phyloP scores from a whole-genome alignment of 1,284 basidiomycete species.

The Cutaneotrichosporon cutaneum region DNA sequence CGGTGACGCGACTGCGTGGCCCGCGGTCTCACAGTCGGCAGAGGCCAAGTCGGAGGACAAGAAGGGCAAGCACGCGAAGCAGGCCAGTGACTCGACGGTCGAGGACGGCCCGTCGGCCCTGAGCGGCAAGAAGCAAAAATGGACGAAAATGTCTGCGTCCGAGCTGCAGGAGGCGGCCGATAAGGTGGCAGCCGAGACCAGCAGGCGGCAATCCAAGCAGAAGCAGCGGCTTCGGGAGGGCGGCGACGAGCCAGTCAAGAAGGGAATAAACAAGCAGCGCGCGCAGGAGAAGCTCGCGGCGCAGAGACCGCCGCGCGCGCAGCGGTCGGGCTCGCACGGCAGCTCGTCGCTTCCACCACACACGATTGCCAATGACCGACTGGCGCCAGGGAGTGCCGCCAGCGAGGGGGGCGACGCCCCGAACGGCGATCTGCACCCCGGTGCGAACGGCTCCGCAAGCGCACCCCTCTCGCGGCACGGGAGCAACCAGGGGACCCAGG shows the following conservation, averaged over 20 bases:
- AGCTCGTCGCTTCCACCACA: conserved; percentile 27
- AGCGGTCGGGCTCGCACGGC: conserved; percentile 21
- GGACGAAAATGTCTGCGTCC: conserved; percentile 51
- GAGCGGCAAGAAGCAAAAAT: conserved; percentile 48
- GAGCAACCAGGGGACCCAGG: conserved; percentile 20
- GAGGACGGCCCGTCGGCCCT: conserved; percentile 20
- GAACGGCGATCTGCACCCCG: conserved; percentile 1
- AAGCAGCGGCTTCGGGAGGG: conserved; percentile 23
- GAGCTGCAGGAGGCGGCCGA: conserved; percentile 53
- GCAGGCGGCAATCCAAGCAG: conserved; percentile 29
- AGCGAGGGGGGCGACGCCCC: background rate
- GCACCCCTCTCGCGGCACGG: conserved; percentile 34
- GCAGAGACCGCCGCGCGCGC: conserved; percentile 7
- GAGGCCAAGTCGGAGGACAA: conserved; percentile 32
- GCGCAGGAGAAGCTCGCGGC: conserved; percentile 11
- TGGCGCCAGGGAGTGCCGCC: background rate
- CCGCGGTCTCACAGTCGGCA: conserved; percentile 43
- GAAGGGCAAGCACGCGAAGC: conserved; percentile 34
- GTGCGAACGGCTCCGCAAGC: conserved; percentile 18
- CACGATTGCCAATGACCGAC: conserved; percentile 8
- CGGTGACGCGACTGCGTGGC: conserved; percentile 42
- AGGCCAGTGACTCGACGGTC: conserved; percentile 24
- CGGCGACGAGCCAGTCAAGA: conserved; percentile 19
- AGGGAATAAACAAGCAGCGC: conserved; percentile 17
- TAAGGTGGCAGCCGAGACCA: conserved; percentile 38